phyloP scores from a whole-genome alignment of 2,329 filamentous ascomycete genomes.

The Colletotrichum simmondsii region DNA sequence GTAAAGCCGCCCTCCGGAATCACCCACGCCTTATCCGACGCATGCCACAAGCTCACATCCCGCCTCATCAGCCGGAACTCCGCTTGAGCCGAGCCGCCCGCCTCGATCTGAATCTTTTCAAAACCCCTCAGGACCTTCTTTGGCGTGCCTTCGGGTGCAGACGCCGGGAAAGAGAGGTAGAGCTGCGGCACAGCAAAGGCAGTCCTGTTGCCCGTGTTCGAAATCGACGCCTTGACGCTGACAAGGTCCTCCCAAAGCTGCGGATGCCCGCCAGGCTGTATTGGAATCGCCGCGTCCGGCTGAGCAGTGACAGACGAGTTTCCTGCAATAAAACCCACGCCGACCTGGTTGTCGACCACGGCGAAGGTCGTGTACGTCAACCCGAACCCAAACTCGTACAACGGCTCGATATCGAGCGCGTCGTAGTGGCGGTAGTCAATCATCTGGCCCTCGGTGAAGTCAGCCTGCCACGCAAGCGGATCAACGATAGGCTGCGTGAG shows the following conservation, averaged over 20 bases:
- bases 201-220: neutral
- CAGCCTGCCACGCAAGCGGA: neutral
- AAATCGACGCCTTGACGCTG: neutral
- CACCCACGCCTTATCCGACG: neutral
- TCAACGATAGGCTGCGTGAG: too few species aligned
- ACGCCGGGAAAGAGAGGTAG: neutral
- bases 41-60: neutral
- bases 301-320: neutral
- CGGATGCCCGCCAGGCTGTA: neutral
- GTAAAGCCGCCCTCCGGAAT: neutral
- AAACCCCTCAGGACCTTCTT: neutral
- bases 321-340: neutral
- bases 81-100: neutral
- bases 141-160: neutral
- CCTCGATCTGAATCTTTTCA: neutral
- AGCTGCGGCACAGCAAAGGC: neutral
- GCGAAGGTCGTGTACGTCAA: neutral
- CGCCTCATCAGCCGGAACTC: neutral
- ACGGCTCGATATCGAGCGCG: neutral
- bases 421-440: neutral
- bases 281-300: neutral
- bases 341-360: neutral
- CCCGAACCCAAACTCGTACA: neutral
- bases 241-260: neutral
- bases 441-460: neutral